Percentiles rank a stretch among this genome's conserved stretches.
Conservation (phyloP, 139 green algal species). For the Auxenochlorella pyrenoidosa region DNA sequence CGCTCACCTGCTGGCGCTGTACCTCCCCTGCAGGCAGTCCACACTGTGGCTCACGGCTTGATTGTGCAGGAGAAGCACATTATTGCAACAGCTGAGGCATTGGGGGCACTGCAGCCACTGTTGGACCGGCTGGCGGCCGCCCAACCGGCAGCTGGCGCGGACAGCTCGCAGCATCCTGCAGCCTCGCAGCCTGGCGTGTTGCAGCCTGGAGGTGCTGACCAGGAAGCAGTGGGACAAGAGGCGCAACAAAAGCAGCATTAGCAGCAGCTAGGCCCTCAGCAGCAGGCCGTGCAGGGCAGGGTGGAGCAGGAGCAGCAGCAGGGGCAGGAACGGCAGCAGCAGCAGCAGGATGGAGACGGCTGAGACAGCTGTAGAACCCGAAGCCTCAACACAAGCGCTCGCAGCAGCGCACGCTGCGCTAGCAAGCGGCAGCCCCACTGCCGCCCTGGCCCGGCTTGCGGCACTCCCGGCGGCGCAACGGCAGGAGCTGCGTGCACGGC, state of each 20-base stretch:
- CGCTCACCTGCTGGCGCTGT: neutral
- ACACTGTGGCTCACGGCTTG: slow-evolving; percentile 3
- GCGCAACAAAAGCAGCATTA: neutral
- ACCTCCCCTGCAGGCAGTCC: slow-evolving; percentile 10
- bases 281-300: neutral
- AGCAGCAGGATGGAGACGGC: neutral
- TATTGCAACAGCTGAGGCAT: neutral
- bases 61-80: slow-evolving; percentile 8
- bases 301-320: neutral
- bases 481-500: neutral
- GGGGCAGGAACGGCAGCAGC: slow-evolving; percentile 2
- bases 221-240: too few species aligned
- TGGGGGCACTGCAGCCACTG: neutral
- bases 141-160: neutral
- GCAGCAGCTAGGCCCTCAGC: slow-evolving; percentile 17
- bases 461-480: neutral
- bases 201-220: neutral
- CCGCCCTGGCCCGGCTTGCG: neutral
- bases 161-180: neutral
- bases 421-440: neutral
- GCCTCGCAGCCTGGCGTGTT: neutral
- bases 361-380: neutral
- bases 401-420: neutral
- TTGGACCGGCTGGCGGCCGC: neutral
- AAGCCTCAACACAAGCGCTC: neutral